Evolutionary conservation across 352 stramenopile species (phyloP), one percentile per base, ranked within the genome.

Genomic region (Pythium biforme): DNA sequence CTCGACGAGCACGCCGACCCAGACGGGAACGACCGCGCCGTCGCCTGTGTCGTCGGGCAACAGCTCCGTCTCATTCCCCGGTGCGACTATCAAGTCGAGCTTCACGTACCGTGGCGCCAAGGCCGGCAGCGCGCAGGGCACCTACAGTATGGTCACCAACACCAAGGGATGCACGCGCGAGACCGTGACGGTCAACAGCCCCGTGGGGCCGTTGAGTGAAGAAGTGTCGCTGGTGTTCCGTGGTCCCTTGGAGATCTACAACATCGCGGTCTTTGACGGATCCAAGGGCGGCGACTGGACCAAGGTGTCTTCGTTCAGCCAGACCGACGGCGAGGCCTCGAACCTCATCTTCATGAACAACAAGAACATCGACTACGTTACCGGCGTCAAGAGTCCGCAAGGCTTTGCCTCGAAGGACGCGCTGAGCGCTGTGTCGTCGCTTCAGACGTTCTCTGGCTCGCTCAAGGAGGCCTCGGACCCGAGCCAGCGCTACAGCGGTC

Each of bases 301-400:
- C 4, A 68, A 70, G 10, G 77, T 84, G 11, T 92, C 82, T 15
- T 88, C 61, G 17, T 92, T 86, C 71, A 74, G 54, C 1, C 62
- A 73, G 19, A 45, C 66, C 14, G 27, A 26, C 31, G 64, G 66
- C 26, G 60, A 57, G 8, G 69, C 66, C 1, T 70, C 75, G 5
- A 92, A 92, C 68, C 53, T 92, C 17, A 61, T 83, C 14, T 92
- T 92, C 64, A 75, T 92, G 75, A 86, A 86, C 77, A 92, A 92
- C 72, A 77, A 75, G 72, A 89, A 89, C 66, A 65, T 88, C 11
- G 82, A 89, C 63, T 90, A 85, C 58, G 70, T 63, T 5, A 45
- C 58, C n/a, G 59, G 61, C 31, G 4, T 48, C 14, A 74, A 78
- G 52, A 73, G 79, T 10, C 82, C 82, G 0, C 82, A 92, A 60